phyloP scores from a whole-genome alignment of 106 monocot genomes.

The Allium fistulosum region DNA sequence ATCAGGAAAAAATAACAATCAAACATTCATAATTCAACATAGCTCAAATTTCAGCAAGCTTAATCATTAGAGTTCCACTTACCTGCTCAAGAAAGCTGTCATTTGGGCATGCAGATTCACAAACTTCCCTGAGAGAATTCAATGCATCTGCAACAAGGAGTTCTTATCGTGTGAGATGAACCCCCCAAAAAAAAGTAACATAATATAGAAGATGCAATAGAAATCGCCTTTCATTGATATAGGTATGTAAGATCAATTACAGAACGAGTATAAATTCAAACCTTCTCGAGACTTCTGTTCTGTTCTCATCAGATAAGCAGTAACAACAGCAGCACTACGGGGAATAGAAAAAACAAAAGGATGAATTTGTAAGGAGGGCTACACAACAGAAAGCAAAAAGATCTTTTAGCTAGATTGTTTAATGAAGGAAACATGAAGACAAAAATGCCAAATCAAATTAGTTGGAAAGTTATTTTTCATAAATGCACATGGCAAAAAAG shows the following conservation, averaged over 20 bases:
- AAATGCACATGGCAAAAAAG: no score
- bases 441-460: no score
- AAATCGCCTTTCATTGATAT: no score
- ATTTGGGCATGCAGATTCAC: slow-evolving; percentile 72
- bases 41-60: slow-evolving; percentile 13
- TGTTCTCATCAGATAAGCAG: slow-evolving; percentile 91
- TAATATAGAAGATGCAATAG: no score
- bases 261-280: slow-evolving; percentile 22
- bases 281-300: slow-evolving; percentile 91
- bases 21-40: not conserved
- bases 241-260: not conserved
- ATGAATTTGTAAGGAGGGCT: not conserved
- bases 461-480: no score
- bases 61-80: slow-evolving; percentile 30
- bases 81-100: slow-evolving; percentile 99
- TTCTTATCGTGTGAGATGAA: not conserved
- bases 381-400: slow-evolving; percentile 1
- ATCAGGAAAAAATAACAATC: slow-evolving; percentile 11
- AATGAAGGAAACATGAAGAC: no score
- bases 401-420: not conserved
- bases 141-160: slow-evolving; percentile 60
- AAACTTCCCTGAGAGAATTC: slow-evolving; percentile 52
- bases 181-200: not conserved
- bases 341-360: slow-evolving; percentile 15
- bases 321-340: slow-evolving; percentile 88